These are phyloP conservation scores for Monosporascus sp. DNA, from an alignment of 2,329 filamentous ascomycete genomes.

Conservation along the genomic window DNA sequence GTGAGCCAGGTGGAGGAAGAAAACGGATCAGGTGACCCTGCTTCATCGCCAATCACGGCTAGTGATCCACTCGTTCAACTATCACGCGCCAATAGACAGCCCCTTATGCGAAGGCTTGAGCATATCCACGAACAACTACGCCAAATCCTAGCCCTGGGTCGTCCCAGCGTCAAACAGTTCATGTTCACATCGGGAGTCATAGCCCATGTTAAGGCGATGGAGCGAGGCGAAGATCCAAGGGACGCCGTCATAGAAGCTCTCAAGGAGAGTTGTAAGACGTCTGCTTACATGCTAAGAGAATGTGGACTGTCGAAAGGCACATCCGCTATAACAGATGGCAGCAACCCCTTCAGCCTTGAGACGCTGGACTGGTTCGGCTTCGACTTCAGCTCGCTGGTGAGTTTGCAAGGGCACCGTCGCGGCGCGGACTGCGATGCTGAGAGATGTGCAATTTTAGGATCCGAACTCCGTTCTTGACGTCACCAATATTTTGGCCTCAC, in stretches of 20 bases:
- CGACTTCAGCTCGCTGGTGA: conserved; percentile 13
- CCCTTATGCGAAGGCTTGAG: conserved; percentile 10
- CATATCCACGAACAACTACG: conserved; percentile 15
- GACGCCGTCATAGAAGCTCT: conserved; percentile 5
- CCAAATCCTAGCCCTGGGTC: conserved; percentile 14
- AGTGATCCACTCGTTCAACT: conserved; percentile 12
- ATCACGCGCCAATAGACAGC: conserved; percentile 6
- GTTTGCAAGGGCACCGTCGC: background rate
- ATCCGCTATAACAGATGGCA: conserved; percentile 4
- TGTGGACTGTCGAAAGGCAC: conserved; percentile 1
- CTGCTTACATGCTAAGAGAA: conserved; percentile 6
- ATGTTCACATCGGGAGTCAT: conserved; percentile 17
- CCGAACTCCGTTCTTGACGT: background rate
- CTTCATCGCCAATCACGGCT: background rate
- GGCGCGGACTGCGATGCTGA: background rate
- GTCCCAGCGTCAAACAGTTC: conserved; percentile 18
- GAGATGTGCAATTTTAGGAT: background rate
- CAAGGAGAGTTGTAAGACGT: conserved; percentile 4
- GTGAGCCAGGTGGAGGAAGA: conserved; percentile 17
- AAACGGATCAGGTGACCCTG: background rate
- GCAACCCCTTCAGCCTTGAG: conserved; percentile 5
- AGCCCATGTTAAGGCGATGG: conserved; percentile 12
- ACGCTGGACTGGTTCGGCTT: conserved; percentile 14
- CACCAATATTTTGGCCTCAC: background rate
- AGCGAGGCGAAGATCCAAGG: conserved; percentile 3